These are phyloP conservation scores for Lasiosphaeria miniovina DNA, from an alignment of 495 filamentous ascomycete species.

Conservation along the genomic window DNA sequence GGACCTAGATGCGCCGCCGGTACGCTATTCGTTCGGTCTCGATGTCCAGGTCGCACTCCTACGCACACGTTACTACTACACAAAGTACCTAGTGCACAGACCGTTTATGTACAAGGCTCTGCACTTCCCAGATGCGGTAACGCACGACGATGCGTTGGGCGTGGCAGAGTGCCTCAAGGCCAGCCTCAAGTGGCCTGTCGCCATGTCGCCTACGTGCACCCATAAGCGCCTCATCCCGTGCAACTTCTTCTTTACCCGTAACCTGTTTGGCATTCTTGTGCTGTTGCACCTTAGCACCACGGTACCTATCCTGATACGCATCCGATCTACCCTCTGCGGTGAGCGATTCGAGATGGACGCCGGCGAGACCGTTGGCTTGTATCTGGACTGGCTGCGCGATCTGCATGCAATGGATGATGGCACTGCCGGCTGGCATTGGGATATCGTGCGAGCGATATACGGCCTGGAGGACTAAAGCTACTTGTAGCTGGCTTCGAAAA, in stretches of 20 bases:
- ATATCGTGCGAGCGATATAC: slow-evolving; percentile 45
- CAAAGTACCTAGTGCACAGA: slow-evolving; percentile 55
- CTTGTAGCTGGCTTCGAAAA: not conserved
- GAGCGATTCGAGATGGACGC: slow-evolving; percentile 47
- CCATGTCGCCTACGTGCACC: slow-evolving; percentile 53
- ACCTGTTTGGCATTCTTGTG: slow-evolving; percentile 54
- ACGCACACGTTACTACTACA: slow-evolving; percentile 58
- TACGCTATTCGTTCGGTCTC: slow-evolving; percentile 44
- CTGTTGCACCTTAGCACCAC: slow-evolving; percentile 51
- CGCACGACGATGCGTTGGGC: slow-evolving; percentile 48
- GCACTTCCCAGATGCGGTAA: slow-evolving; percentile 53
- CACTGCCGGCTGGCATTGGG: slow-evolving; percentile 52
- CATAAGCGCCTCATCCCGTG: slow-evolving; percentile 56
- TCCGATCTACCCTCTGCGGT: slow-evolving; percentile 42
- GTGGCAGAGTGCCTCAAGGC: slow-evolving; percentile 51
- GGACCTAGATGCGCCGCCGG: slow-evolving; percentile 44
- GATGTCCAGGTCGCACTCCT: slow-evolving; percentile 56
- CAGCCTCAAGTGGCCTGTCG: slow-evolving; percentile 54
- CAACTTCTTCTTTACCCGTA: slow-evolving; percentile 58
- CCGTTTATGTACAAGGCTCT: slow-evolving; percentile 62
- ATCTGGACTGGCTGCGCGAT: slow-evolving; percentile 55
- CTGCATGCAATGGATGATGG: slow-evolving; percentile 49
- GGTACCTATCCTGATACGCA: slow-evolving; percentile 44
- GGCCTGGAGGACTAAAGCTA: slow-evolving; percentile 36
- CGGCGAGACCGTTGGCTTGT: slow-evolving; percentile 44